Evolutionary conservation across 1,139 yeast genomes (phyloP).

Genomic region (Pneumocystis oryctolagi): DNA sequence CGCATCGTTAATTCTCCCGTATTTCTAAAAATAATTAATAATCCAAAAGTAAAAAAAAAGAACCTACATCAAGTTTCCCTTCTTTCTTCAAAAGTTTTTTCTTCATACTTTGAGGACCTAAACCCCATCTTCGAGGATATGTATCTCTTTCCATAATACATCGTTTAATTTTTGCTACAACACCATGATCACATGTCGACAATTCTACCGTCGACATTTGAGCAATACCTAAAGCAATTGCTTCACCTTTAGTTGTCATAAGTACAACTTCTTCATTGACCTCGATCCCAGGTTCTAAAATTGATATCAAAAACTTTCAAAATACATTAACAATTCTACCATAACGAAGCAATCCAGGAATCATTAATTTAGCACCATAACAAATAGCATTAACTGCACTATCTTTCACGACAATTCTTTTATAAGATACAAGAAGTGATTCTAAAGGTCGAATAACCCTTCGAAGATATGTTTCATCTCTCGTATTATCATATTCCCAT

Average conservation of each 20-base stretch:
- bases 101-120: constrained; percentile 97
- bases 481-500: constrained; percentile 91
- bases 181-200: constrained; percentile 95
- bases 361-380: constrained; percentile 98
- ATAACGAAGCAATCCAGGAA: constrained; percentile 93
- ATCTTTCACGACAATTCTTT: constrained; percentile 94
- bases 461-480: constrained; percentile 91
- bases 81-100: constrained; percentile 96
- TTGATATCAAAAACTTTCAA: background rate
- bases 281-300: constrained; percentile 78
- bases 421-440: constrained; percentile 82
- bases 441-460: constrained; percentile 91
- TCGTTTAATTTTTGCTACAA: constrained; percentile 95
- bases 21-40: constrained; percentile 30
- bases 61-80: constrained; percentile 63
- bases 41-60: background rate
- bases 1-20: constrained; percentile 79
- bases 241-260: constrained; percentile 98
- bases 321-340: background rate
- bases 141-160: constrained; percentile 99
- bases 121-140: constrained; percentile 99
- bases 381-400: constrained; percentile 97
- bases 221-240: constrained; percentile 95
- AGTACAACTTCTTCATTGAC: constrained; percentile 93
- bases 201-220: constrained; percentile 97